These are phyloP conservation scores for Pseudogymnoascus sp. DNA, from an alignment of 2,329 filamentous ascomycete species.

Conservation along the genomic window DNA sequence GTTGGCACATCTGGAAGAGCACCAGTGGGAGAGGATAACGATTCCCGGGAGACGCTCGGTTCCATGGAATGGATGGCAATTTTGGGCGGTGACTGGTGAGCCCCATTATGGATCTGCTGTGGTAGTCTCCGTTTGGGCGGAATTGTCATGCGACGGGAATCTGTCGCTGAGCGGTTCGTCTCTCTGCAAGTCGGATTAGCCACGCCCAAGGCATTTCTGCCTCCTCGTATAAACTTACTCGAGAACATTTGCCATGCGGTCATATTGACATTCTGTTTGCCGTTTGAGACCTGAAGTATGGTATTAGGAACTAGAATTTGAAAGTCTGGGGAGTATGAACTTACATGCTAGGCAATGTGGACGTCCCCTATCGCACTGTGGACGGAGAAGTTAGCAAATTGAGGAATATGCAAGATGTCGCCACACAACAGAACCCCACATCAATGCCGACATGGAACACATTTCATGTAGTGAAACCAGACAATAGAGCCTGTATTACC, in stretches of 20 bases:
- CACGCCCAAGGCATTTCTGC: background rate
- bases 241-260: conserved; percentile 65
- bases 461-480: background rate
- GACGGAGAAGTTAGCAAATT: background rate
- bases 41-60: conserved; percentile 28
- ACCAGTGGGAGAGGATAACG: conserved; percentile 37
- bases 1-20: conserved; percentile 67
- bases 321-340: conserved; percentile 21
- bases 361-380: conserved; percentile 63
- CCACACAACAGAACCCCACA: background rate
- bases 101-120: conserved; percentile 8
- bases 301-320: background rate
- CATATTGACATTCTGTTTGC: conserved; percentile 68
- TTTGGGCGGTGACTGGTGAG: conserved; percentile 37
- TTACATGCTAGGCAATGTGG: conserved; percentile 60
- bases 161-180: conserved; percentile 45
- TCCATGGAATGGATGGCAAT: conserved; percentile 43
- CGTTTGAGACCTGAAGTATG: conserved; percentile 57
- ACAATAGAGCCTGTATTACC: too few relatives aligned
- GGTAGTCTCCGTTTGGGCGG: conserved; percentile 42
- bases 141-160: conserved; percentile 48
- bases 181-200: conserved; percentile 34
- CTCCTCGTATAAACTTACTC: conserved; percentile 44
- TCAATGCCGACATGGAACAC: background rate
- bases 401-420: background rate